Conservation (phyloP, 1,139 yeast genomes). For the Yarrowia galli region DNA sequence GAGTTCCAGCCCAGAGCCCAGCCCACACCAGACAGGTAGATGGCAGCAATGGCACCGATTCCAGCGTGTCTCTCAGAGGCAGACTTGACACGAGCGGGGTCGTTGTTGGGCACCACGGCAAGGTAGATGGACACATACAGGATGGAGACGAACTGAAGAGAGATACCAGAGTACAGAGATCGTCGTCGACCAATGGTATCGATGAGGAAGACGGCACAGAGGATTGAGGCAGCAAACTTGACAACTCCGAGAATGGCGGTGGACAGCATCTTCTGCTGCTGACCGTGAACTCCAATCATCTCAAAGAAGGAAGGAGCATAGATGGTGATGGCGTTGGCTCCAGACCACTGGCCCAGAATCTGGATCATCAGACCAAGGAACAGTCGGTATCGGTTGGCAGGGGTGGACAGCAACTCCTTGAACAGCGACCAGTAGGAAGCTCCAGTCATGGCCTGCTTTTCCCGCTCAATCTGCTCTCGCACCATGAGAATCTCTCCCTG, state of each 20-base stretch:
- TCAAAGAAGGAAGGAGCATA: slow-evolving; percentile 79
- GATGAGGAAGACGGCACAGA: slow-evolving; percentile 53
- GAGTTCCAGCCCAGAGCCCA: slow-evolving; percentile 72
- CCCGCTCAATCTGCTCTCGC: slow-evolving; percentile 69
- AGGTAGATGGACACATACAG: slow-evolving; percentile 58
- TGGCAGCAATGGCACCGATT: slow-evolving; percentile 57
- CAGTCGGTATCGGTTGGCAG: slow-evolving; percentile 69
- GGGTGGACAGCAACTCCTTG: slow-evolving; percentile 50
- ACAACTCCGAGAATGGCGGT: slow-evolving; percentile 80
- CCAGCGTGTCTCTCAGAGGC: slow-evolving; percentile 44
- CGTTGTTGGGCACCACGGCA: slow-evolving; percentile 51
- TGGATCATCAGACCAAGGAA: slow-evolving; percentile 69
- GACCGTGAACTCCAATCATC: slow-evolving; percentile 65
- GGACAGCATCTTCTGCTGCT: slow-evolving; percentile 72
- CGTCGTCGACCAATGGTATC: slow-evolving; percentile 57
- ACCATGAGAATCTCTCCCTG: slow-evolving; percentile 65
- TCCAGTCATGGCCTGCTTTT: slow-evolving; percentile 62
- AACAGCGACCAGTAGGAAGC: slow-evolving; percentile 74
- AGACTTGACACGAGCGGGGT: background rate
- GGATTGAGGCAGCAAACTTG: slow-evolving; percentile 76
- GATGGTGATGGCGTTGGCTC: slow-evolving; percentile 82
- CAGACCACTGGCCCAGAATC: slow-evolving; percentile 78
- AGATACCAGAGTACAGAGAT: slow-evolving; percentile 55
- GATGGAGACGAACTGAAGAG: slow-evolving; percentile 51
- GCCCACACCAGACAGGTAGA: slow-evolving; percentile 63